Evolutionary conservation across 139 green algal species (phyloP).

Genomic region (Coccomyxa sp.): DNA sequence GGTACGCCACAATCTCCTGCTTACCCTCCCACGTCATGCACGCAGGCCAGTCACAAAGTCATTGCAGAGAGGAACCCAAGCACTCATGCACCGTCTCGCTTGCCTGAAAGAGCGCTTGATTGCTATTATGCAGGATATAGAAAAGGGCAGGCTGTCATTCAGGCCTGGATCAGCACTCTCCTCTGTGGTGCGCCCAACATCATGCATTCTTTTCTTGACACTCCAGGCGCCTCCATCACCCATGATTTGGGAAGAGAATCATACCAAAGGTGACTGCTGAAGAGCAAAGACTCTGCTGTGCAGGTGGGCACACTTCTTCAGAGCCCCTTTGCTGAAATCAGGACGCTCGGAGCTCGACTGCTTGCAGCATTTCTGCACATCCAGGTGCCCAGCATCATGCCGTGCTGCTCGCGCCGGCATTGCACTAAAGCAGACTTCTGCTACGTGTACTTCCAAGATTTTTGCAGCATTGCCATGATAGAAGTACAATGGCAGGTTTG

Average conservation of each 20-base stretch:
- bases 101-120: background rate
- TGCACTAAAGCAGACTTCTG: too few species aligned
- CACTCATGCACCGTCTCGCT: background rate
- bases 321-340: constrained; percentile 9
- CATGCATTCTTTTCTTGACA: background rate
- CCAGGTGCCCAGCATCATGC: constrained; percentile 16
- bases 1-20: background rate
- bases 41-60: background rate
- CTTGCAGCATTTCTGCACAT: constrained; percentile 28
- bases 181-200: background rate
- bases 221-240: background rate
- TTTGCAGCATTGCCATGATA: background rate
- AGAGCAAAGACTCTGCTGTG: constrained; percentile 20
- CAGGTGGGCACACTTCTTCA: too few species aligned
- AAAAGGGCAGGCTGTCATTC: background rate
- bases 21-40: background rate
- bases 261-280: background rate
- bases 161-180: too few species aligned
- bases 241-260: background rate
- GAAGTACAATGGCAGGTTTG: background rate
- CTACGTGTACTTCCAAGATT: too few species aligned
- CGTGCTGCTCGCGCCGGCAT: too few species aligned
- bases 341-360: constrained; percentile 30
- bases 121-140: background rate
- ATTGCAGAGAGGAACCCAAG: background rate